Base-by-base conservation (phyloP, 495 filamentous ascomycete species). In the Parmelia sp. region DNA sequence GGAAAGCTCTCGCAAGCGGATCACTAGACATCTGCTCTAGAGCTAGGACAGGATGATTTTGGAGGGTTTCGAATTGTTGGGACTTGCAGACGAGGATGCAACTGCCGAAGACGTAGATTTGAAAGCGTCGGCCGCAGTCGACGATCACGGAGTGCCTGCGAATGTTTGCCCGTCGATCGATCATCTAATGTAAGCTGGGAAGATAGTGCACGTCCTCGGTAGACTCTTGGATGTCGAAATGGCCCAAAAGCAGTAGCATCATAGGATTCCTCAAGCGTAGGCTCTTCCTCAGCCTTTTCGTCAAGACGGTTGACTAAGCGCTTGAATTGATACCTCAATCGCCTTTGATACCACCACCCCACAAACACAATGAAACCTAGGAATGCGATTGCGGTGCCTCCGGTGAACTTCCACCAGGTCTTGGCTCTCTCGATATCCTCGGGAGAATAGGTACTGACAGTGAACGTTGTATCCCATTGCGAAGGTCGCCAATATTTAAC, bases 1-100 rank as follows among this genome's bases (percentile, higher is more conserved):
- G 35, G 39, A 40, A 11, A 15, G 8, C n/a, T 42, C 33, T 2
- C 49, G 17, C 15, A 53, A 15, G 57, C 21, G 8, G 15, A 11
- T 10, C 19, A 21, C 29, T 21, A 14, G 29, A 23, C 23, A 40
- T 36, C 23, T n/a, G 51, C 35, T 47, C 42, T n/a, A 58, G 4
- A 39, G 19, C 23, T 4, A 15, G 19, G 25, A 19, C 15, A 33
- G 14, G 57, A 49, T 0, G n/a, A 5, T 21, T 0, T 8, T 12
- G 1, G 19, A 21, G n/a, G 42, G 27, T 19, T 45, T 64, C 27
- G 40, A 60, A 15, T 4, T 65, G 17, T 27, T 42, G 31, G 57
- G 63, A 39, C 40, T n/a, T 0, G 57, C 42, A 17, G 57, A 40
- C 15, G 63, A 65, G 15, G 57, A 61, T 31, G 63, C 42, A 29